Percentiles rank a stretch among this genome's conserved stretches.
These are phyloP conservation scores for Haplosporangium gracile DNA, from an alignment of 192 early-diverging fungal genomes.

Conservation along the genomic window DNA sequence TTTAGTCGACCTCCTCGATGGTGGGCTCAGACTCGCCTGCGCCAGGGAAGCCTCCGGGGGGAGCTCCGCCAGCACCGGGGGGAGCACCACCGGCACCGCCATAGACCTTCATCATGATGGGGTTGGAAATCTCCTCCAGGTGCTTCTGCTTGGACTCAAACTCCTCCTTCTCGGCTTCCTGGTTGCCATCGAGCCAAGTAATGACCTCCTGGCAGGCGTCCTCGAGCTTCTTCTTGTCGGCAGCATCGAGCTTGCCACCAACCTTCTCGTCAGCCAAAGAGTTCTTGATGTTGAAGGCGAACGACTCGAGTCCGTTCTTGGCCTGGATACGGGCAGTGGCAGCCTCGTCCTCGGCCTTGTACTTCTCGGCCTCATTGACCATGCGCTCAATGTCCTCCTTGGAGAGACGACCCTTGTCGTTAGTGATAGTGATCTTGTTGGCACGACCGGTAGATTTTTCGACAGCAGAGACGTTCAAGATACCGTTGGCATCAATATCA, in stretches of 20 bases:
- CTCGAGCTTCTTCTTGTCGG: slow-evolving; percentile 89
- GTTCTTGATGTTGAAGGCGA: slow-evolving; percentile 84
- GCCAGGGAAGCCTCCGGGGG: slow-evolving; percentile 76
- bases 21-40: slow-evolving; percentile 64
- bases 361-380: slow-evolving; percentile 93
- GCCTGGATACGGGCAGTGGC: slow-evolving; percentile 88
- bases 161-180: slow-evolving; percentile 96
- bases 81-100: slow-evolving; percentile 75
- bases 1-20: slow-evolving; percentile 84
- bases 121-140: slow-evolving; percentile 92
- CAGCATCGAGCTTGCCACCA: slow-evolving; percentile 78
- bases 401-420: slow-evolving; percentile 96
- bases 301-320: slow-evolving; percentile 92
- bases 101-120: slow-evolving; percentile 97
- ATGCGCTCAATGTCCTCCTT: slow-evolving; percentile 98
- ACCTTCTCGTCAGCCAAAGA: slow-evolving; percentile 87
- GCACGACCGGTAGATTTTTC: slow-evolving; percentile 92
- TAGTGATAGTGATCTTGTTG: slow-evolving; percentile 98
- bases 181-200: slow-evolving; percentile 91
- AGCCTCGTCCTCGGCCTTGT: slow-evolving; percentile 94
- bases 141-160: slow-evolving; percentile 93
- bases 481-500: slow-evolving; percentile 96
- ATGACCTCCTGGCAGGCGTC: slow-evolving; percentile 89
- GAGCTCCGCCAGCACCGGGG: slow-evolving; percentile 75
- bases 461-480: slow-evolving; percentile 89